Evolutionary conservation across 352 stramenopile genomes (phyloP), one percentile per base, ranked within the genome.

Genomic region (Aphanomyces invadans): DNA sequence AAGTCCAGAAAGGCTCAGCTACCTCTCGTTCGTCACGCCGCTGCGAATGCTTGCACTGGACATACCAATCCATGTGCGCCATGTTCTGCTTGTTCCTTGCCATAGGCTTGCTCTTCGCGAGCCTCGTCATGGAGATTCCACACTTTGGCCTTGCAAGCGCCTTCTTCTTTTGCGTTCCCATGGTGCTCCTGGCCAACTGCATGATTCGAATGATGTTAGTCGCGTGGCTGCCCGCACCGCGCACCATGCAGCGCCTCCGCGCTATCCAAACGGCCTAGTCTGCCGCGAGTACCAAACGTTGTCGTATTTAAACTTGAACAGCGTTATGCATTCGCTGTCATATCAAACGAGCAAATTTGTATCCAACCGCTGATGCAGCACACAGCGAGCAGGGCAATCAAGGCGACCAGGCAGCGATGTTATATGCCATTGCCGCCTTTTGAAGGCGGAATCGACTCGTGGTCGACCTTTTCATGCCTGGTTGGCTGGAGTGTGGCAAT

Each of bases 131-230:
- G 28, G 21, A 57, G 10, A 46, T 33, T 4, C 60, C 60, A 11
- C 32, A 36, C n/a, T n/a, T 67, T 15, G 60, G 60, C 25, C 48
- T 67, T 29, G n/a, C 48, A 15, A 49, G 60, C 33, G 60, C 17
- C 4, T 25, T 48, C 12, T 67, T 56, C 32, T 67, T 67, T 42
- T 45, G 21, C 11, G 23, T 67, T 9, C 60, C 60, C 48, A 56
- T 67, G 29, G 46, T 59, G 12, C 48, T 67, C 15, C 26, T 67
- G 10, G 60, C 38, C 17, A 32, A 56, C 12, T 67, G 60, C 23
- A 49, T 67, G 15, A 23, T 51, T 21, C 45, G 48, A 55, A 67
- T 67, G 60, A 57, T 57, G 42, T 25, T 56, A 23, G 23, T 38
- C 25, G 39, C 33, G 19, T 52, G 45, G 23, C 17, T 52, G 36